A percentile compares a stretch with the other conserved stretches of the same genome.
These are phyloP conservation scores for Hygrophorus pudorinus DNA, from an alignment of 768 basidiomycete genomes.

Conservation along the genomic window DNA sequence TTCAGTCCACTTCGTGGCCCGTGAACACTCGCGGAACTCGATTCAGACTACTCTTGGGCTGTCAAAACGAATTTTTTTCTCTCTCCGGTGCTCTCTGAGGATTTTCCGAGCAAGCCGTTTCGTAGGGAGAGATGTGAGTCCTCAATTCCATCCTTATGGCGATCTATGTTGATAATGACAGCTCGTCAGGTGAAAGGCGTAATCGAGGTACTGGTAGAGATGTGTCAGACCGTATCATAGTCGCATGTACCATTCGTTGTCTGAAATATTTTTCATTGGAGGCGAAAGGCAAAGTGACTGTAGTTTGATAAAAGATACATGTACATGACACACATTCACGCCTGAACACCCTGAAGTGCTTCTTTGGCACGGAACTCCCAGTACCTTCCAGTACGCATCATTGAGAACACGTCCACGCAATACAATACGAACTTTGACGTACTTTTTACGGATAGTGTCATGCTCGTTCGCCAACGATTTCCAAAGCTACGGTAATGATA, in stretches of 20 bases:
- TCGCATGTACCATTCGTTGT: too few species aligned
- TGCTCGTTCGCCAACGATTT: constrained; percentile 55
- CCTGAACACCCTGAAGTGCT: constrained; percentile 18
- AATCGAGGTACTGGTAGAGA: too few species aligned
- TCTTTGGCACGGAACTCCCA: constrained; percentile 69
- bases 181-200: neutral
- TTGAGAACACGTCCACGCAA: neutral
- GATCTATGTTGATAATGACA: too few species aligned
- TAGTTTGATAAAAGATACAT: too few species aligned
- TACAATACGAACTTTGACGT: too few species aligned
- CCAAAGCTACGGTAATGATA: constrained; percentile 45
- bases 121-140: too few species aligned
- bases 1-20: constrained; percentile 67
- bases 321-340: too few species aligned
- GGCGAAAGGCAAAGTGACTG: too few species aligned
- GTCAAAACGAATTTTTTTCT: constrained; percentile 24
- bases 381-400: constrained; percentile 35
- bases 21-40: constrained; percentile 38
- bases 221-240: too few species aligned
- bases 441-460: constrained; percentile 75
- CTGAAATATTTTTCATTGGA: too few species aligned
- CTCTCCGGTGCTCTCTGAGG: neutral
- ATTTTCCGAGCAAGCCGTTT: too few species aligned
- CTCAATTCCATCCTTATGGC: too few species aligned
- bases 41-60: constrained; percentile 68